Evolutionary conservation across 441 rosid species (phyloP), one percentile per base, ranked within the genome.

Genomic region (Raphanus hybrid): DNA sequence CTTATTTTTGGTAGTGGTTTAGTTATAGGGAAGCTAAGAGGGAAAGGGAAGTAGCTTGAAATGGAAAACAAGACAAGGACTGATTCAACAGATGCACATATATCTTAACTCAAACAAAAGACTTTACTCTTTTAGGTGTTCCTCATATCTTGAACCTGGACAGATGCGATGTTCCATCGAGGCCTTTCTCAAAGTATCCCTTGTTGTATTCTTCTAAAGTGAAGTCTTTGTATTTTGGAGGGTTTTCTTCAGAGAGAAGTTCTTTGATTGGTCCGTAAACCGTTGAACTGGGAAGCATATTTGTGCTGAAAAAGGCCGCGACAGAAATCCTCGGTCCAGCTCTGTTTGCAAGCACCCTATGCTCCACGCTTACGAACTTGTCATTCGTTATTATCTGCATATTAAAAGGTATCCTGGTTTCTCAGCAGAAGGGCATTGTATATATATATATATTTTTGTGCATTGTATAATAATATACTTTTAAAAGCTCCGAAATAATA

Each of bases 181-280:
- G 77, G 8, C 90, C 90, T 82, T 86, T 85, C 14, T 61, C 32
- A 3, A 6, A 5, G 64, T 54, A 83, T 35, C 81, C 76, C 4
- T 67, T 2, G 1, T 61, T 45, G 64, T 79, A 89, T 1, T 86
- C 90, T 6, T 35, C 58, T 5, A 81, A 27, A 3, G 83, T 83
- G 11, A 81, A 74, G 66, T 86, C 86, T 71, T 80, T 83, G 70
- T 87, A 87, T 57, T 66, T 70, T 1, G 91, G 85, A 63, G 89
- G 88, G 75, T 84, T 86, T 6, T 84, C 82, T 75, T 87, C 88
- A 1, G 90, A 85, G 8, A 87, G 27, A 62, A 91, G 81, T 81
- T 89, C 90, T 41, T 79, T 81, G 62, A 88, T 83, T 29, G 94
- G 92, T 50, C 85, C 86, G 23, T 83, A 84, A 2, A 77, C 70